These are phyloP conservation scores for Vitis amurensis DNA, from an alignment of 164 flowering plant species.

Conservation along the genomic window DNA sequence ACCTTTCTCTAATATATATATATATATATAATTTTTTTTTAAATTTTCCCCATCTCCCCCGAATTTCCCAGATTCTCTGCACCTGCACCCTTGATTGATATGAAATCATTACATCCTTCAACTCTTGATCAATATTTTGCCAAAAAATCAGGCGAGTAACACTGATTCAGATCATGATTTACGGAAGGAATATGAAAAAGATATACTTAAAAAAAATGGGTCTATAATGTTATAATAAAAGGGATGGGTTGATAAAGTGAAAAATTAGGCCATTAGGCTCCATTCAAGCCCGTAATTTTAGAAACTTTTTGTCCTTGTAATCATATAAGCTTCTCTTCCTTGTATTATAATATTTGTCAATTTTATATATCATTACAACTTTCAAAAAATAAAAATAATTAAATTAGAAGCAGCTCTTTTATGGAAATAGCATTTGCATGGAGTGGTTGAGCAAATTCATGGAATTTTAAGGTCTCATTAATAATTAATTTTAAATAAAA, in stretches of 20 bases:
- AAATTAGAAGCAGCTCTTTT: no score
- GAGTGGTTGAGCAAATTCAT: no score
- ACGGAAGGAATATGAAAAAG: background rate
- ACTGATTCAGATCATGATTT: background rate
- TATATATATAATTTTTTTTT: background rate
- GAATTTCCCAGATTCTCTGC: background rate
- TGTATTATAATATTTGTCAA: background rate
- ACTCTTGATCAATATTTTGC: no score
- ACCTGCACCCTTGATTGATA: background rate
- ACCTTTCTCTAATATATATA: background rate
- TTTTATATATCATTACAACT: background rate
- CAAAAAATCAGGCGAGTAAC: background rate
- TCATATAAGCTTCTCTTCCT: conserved; percentile 11
- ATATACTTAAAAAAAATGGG: background rate
- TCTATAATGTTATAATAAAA: no score
- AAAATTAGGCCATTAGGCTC: background rate
- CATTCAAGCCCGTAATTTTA: conserved; percentile 15
- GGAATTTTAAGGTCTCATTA: no score
- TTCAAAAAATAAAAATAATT: no score
- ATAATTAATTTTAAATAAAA: no score
- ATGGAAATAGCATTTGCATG: no score
- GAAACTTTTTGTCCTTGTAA: conserved; percentile 22
- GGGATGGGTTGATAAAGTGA: conserved; percentile 7
- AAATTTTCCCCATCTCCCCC: background rate
- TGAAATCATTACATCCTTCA: no score